Conservation (phyloP, 73 alveolate species). For the Paramecium sonneborni region DNA sequence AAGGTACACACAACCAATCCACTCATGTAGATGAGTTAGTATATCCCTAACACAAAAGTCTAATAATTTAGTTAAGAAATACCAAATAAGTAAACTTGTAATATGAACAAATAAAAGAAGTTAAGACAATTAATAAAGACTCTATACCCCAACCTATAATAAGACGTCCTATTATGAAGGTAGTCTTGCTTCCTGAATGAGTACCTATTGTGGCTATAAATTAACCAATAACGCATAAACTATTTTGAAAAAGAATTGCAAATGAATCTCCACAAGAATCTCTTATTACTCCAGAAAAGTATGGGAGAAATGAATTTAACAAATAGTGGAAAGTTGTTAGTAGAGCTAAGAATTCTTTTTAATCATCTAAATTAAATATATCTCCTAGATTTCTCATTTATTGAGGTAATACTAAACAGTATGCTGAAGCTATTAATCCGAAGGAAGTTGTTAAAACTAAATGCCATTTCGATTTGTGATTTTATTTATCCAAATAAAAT, state of each 20-base stretch:
- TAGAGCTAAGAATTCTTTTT: not conserved
- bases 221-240: conserved; percentile 22
- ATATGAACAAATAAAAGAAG: conserved; percentile 26
- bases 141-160: conserved; percentile 54
- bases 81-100: conserved; percentile 6
- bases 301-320: not conserved
- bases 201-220: not conserved
- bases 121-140: not conserved
- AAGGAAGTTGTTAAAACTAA: conserved; percentile 1
- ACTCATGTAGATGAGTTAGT: not conserved
- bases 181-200: not conserved
- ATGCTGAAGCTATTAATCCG: conserved; percentile 12
- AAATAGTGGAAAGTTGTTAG: not conserved
- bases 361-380: not conserved
- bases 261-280: not conserved
- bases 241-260: not conserved
- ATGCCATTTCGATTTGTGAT: conserved; percentile 17
- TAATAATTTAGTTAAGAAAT: not conserved
- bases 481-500: conserved; percentile 24
- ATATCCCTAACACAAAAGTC: conserved; percentile 32
- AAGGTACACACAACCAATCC: not conserved
- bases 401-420: conserved; percentile 3
- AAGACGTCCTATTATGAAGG: not conserved
- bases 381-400: not conserved
- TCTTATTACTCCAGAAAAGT: not conserved